Evolutionary conservation across 805 yeast genomes (phyloP).

Genomic region (Peterozyma toletana): DNA sequence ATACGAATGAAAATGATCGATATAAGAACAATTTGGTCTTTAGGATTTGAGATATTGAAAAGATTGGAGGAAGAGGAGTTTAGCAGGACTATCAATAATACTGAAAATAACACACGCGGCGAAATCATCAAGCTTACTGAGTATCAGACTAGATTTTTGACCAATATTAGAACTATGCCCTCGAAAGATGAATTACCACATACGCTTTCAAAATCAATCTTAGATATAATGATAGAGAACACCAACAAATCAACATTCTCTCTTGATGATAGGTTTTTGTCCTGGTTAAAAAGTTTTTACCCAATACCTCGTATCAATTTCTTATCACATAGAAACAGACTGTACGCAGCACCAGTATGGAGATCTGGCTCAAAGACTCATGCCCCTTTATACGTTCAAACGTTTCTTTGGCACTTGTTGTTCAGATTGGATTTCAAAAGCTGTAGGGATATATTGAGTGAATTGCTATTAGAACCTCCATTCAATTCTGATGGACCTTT

Average conservation of each 20-base stretch:
- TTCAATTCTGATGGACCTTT: slow-evolving; percentile 33
- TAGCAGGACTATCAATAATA: slow-evolving; percentile 2
- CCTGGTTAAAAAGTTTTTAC: slow-evolving; percentile 26
- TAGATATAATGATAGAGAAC: background rate
- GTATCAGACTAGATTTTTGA: slow-evolving; percentile 5
- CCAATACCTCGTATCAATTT: slow-evolving; percentile 13
- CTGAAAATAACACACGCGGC: background rate
- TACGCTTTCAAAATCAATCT: background rate
- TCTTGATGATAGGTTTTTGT: slow-evolving; percentile 25
- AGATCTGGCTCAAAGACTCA: slow-evolving; percentile 30
- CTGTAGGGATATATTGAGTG: slow-evolving; percentile 27
- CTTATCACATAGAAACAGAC: background rate
- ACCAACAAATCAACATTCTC: slow-evolving; percentile 1
- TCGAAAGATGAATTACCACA: background rate
- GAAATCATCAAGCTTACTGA: background rate
- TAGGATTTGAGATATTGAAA: slow-evolving; percentile 49
- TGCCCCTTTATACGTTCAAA: slow-evolving; percentile 32
- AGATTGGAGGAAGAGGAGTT: slow-evolving; percentile 18
- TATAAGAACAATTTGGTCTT: slow-evolving; percentile 52
- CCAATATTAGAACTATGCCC: background rate
- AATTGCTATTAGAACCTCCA: slow-evolving; percentile 34
- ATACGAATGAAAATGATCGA: slow-evolving; percentile 43
- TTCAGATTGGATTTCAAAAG: slow-evolving; percentile 25
- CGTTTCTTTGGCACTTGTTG: slow-evolving; percentile 35
- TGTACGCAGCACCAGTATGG: slow-evolving; percentile 27